Base-by-base conservation (phyloP, 495 filamentous ascomycete genomes). In the Amorphotheca resinae region DNA sequence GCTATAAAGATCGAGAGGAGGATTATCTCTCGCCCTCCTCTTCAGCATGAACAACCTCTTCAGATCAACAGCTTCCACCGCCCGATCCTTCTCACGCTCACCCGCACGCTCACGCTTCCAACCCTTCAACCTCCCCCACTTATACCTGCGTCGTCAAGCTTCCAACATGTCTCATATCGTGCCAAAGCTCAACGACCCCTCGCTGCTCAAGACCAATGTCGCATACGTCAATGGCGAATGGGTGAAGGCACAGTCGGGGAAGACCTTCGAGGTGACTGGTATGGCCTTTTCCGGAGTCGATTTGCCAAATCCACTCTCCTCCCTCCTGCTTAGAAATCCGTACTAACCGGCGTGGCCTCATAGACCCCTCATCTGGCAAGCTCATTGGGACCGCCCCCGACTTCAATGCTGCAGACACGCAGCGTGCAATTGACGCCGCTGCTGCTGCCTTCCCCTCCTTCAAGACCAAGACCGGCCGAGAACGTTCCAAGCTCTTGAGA, bases 211-310 rank as follows among this genome's bases (percentile, higher is more conserved):
- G 59, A 64, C 74, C 28, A 64, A 82, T 46, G 82, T 85, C 49
- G 77, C 73, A 48, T 94, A 87, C 55, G 77, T 94, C 50, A 85
- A 93, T 61, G 84, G 84, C 52, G 75, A 87, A 65, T 94, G 83
- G 80, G 69, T 91, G 36, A 69, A 66, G 41, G 77, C 84, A 30
- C 66, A 72, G 49, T 85, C 82, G 1, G 79, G 79, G 34, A 74
- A 86, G 60, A 88, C 82, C 16, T 94, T 94, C 53, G 73, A 85
- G 41, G 80, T 88, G 23, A 65, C 75, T 48, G 82, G 81, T 82
- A 67, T 35, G 45, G n/a, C n/a, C n/a, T n/a, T n/a, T n/a, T n/a
- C 22, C 38, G 20, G 2, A 14, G 22, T 36, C 36, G 16, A 45
- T 8, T 36, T 49, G 28, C 25, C 25, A 5, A 28, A 28, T n/a